Evolutionary conservation across 139 green algal genomes (phyloP), one percentile per base, ranked within the genome.

Genomic region (Coccomyxa sp.): DNA sequence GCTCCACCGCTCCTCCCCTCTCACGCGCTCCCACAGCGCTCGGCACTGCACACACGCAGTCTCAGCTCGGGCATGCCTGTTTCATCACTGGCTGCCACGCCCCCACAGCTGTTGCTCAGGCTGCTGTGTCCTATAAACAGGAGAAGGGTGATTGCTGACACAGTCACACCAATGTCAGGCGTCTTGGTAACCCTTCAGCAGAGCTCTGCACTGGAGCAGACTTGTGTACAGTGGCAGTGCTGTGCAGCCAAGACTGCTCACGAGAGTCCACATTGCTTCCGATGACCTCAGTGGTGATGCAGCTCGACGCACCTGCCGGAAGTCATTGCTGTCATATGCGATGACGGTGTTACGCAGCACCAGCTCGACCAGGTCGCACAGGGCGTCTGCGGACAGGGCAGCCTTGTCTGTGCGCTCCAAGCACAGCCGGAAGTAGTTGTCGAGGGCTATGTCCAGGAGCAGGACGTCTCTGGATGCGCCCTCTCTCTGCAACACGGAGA

Each of bases 361-460:
- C 73, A 97, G 78, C 8, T 41, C 78, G 10, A 91, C 72, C 54
- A 94, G 55, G 44, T 83, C 82, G 0, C 92, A 16, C 8, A 93
- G 41, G 78, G 95, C 93, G 68, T 96, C 90, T 6, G 81, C 73
- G 38, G 68, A 31, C 34, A 91, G 74, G 34, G 75, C 70, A 10
- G 34, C 74, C 75, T 80, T 82, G 79, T 96, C 90, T 9, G 80
- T 85, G n/a, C 85, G 80, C 82, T 96, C 92, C 12, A 98, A 73
- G 27, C 78, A 77, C n/a, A 88, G 79, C 8, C 95, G 82, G 81
- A 96, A 93, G 86, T 90, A 97, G 78, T 78, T 87, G 77, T 98
- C 95, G 50, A 98, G 86, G 0, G 94, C 89, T 54, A 97, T 93
- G 90, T 98, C 95, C 55, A 98, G 89, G 82, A 98, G 89, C 76